phyloP scores from a whole-genome alignment of 225 moss, liverwort and hornwort species.

The Sphagnum tenellum region DNA sequence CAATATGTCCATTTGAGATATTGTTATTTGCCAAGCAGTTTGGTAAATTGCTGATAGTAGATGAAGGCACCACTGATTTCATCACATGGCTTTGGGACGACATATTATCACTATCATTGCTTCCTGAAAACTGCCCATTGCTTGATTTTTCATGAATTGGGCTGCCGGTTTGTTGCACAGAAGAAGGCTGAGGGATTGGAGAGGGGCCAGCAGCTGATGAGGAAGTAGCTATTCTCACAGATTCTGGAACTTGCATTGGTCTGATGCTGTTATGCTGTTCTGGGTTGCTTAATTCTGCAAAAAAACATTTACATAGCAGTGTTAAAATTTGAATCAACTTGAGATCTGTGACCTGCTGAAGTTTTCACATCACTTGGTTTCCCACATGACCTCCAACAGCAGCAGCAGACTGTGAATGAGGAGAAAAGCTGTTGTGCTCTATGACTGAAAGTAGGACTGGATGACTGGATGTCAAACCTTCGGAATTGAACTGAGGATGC shows the following conservation, averaged over 20 bases:
- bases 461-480: too few species aligned
- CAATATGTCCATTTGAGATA: slow-evolving; percentile 32
- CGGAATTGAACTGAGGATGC: too few species aligned
- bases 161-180: slow-evolving; percentile 2
- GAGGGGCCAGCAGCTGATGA: slow-evolving; percentile 15
- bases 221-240: slow-evolving; percentile 18
- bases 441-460: too few species aligned
- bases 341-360: too few species aligned
- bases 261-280: slow-evolving; percentile 36
- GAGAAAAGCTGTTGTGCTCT: too few species aligned
- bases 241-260: slow-evolving; percentile 17
- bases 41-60: background rate
- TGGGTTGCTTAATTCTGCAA: slow-evolving; percentile 22
- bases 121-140: slow-evolving; percentile 15
- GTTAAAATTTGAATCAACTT: too few species aligned
- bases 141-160: background rate
- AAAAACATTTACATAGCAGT: background rate
- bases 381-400: too few species aligned
- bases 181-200: slow-evolving; percentile 10
- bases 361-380: too few species aligned
- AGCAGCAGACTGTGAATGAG: too few species aligned
- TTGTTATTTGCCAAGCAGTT: slow-evolving; percentile 9
- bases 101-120: slow-evolving; percentile 19
- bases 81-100: slow-evolving; percentile 15
- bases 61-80: slow-evolving; percentile 1